Percentiles rank a stretch among this genome's conserved stretches.
These are phyloP conservation scores for Thermomucor indicae-seudaticae DNA, from an alignment of 371 early-diverging fungal genomes.

Conservation along the genomic window DNA sequence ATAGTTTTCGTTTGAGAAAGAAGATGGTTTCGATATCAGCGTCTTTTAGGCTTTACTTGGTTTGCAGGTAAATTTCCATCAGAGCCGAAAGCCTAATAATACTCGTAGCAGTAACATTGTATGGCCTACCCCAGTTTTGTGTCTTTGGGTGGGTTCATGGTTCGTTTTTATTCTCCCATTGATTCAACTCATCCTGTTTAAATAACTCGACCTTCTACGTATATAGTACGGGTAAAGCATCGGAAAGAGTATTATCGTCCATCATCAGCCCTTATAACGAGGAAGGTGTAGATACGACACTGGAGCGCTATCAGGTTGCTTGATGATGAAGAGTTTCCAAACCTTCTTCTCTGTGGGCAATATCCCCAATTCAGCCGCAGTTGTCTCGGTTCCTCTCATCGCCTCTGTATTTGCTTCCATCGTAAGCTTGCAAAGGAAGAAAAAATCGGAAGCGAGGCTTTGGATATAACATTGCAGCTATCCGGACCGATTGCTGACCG, in stretches of 20 bases:
- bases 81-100: too few relatives aligned
- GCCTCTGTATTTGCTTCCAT: conserved; percentile 33
- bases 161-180: not conserved
- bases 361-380: conserved; percentile 3
- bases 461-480: too few relatives aligned
- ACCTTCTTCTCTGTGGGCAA: conserved; percentile 3
- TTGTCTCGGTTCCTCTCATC: conserved; percentile 25
- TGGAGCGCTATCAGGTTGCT: conserved; percentile 35
- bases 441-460: too few relatives aligned
- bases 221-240: conserved; percentile 21
- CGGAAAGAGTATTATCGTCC: not conserved
- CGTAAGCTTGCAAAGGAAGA: conserved; percentile 11
- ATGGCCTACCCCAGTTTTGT: conserved; percentile 21
- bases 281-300: conserved; percentile 37
- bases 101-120: too few relatives aligned
- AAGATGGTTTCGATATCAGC: conserved; percentile 3
- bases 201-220: too few relatives aligned
- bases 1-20: too few relatives aligned
- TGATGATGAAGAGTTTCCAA: conserved; percentile 34
- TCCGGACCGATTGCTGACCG: conserved; percentile 35
- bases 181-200: not conserved
- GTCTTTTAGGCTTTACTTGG: conserved; percentile 1
- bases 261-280: not conserved
- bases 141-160: conserved; percentile 44
- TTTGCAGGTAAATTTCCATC: conserved; percentile 4